These are phyloP conservation scores for Fusarium mundagurra DNA, from an alignment of 2,329 filamentous ascomycete genomes.

Conservation along the genomic window DNA sequence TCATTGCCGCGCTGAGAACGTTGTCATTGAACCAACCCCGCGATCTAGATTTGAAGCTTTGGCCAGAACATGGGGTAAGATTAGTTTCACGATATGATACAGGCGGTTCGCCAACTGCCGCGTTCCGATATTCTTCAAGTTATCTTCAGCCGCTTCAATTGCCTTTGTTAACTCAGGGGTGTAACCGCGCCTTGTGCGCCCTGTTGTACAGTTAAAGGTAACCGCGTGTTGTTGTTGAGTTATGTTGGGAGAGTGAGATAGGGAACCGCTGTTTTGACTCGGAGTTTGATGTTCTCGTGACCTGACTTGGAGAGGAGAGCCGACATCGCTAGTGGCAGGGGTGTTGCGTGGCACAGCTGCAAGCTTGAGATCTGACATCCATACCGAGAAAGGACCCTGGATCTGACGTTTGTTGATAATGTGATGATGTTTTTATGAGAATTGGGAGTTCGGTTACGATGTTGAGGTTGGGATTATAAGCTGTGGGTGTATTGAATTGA, in stretches of 20 bases:
- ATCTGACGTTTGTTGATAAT: slow-evolving; percentile 6
- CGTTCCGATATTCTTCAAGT: background rate
- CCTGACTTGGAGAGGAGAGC: background rate
- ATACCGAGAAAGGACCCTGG: slow-evolving; percentile 16
- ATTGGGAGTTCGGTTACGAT: background rate
- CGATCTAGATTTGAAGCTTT: slow-evolving; percentile 23
- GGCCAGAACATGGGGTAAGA: slow-evolving; percentile 10
- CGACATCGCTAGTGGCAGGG: slow-evolving; percentile 34
- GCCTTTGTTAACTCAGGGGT: background rate
- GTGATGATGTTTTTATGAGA: background rate
- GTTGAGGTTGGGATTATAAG: background rate
- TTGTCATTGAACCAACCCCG: slow-evolving; percentile 17
- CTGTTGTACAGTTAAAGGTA: background rate
- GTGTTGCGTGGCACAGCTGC: slow-evolving; percentile 22
- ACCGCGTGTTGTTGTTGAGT: background rate
- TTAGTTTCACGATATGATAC: background rate
- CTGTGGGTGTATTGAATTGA: background rate
- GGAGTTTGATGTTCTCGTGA: slow-evolving; percentile 17
- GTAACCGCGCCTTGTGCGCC: slow-evolving; percentile 16
- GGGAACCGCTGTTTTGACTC: background rate
- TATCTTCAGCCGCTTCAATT: background rate
- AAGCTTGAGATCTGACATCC: slow-evolving; percentile 27
- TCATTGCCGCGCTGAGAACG: slow-evolving; percentile 24
- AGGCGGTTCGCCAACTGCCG: background rate
- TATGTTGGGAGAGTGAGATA: background rate